These are phyloP conservation scores for Nicotiana tabacum DNA, from an alignment of 257 asterid genomes.

Conservation along the genomic window DNA sequence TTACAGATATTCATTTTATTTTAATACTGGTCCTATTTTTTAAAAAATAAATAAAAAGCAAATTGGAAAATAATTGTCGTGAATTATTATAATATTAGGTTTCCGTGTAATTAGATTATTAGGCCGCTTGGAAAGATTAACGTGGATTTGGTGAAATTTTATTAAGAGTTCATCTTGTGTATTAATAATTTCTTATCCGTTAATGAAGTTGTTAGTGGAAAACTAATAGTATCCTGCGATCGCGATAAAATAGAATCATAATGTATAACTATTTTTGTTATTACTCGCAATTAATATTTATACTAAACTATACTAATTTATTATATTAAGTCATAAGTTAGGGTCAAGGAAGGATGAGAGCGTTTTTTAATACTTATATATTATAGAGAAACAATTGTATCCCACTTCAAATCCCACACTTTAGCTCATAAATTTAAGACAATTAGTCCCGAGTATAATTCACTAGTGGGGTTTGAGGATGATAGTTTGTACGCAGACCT, in stretches of 20 bases:
- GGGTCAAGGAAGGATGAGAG: neutral
- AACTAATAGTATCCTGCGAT: no score
- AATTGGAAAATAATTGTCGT: neutral
- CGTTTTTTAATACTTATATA: neutral
- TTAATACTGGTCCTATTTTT: neutral
- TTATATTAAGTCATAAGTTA: no score
- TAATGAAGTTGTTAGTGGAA: neutral
- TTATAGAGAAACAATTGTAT: neutral
- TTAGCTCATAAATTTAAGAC: neutral
- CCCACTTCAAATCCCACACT: neutral
- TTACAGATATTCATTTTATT: neutral
- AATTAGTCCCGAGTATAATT: neutral
- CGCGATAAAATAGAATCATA: no score
- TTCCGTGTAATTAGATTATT: neutral
- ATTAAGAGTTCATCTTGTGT: neutral
- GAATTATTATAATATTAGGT: neutral
- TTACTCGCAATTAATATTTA: no score
- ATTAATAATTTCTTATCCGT: neutral
- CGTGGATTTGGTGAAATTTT: neutral
- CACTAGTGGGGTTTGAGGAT: no score
- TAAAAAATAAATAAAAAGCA: neutral
- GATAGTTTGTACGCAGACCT: no score
- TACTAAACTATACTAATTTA: no score
- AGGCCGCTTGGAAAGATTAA: neutral
- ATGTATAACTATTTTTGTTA: no score